Conservation (phyloP, 1,284 basidiomycete species). For the Malassezia restricta region DNA sequence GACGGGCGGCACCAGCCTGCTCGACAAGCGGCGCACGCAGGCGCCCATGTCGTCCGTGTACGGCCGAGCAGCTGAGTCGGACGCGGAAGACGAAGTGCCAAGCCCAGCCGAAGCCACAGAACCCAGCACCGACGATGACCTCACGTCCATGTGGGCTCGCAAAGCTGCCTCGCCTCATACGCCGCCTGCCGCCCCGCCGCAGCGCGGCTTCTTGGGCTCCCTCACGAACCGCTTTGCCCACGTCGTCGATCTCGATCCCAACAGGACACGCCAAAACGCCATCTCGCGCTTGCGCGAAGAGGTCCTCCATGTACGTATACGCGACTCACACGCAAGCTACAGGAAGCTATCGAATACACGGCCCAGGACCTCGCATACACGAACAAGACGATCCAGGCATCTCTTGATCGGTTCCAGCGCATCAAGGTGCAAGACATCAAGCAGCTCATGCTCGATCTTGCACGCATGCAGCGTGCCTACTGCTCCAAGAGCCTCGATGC, state of each 20-base stretch:
- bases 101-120: not conserved
- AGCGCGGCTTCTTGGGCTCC: slow-evolving; percentile 68
- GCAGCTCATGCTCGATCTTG: slow-evolving; percentile 81
- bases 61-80: slow-evolving; percentile 17
- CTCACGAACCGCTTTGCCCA: slow-evolving; percentile 87
- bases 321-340: slow-evolving; percentile 15
- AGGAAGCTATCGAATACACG: slow-evolving; percentile 36
- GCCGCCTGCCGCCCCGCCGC: not conserved
- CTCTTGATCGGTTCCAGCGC: slow-evolving; percentile 92
- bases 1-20: slow-evolving; percentile 28
- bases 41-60: slow-evolving; percentile 17
- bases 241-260: slow-evolving; percentile 97
- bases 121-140: too few species aligned
- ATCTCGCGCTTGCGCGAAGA: slow-evolving; percentile 88
- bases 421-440: slow-evolving; percentile 93
- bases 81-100: not conserved
- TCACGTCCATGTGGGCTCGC: too few species aligned
- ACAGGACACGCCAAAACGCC: slow-evolving; percentile 77
- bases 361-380: slow-evolving; percentile 70
- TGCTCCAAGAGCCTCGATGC: slow-evolving; percentile 48
- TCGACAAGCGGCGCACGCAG: slow-evolving; percentile 10
- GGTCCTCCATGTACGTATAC: slow-evolving; percentile 51
- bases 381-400: slow-evolving; percentile 87
- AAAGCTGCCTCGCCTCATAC: too few species aligned
- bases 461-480: slow-evolving; percentile 82